Evolutionary conservation across 2,329 filamentous ascomycete species (phyloP).

Genomic region (Penicillium aurantiogriseum): DNA sequence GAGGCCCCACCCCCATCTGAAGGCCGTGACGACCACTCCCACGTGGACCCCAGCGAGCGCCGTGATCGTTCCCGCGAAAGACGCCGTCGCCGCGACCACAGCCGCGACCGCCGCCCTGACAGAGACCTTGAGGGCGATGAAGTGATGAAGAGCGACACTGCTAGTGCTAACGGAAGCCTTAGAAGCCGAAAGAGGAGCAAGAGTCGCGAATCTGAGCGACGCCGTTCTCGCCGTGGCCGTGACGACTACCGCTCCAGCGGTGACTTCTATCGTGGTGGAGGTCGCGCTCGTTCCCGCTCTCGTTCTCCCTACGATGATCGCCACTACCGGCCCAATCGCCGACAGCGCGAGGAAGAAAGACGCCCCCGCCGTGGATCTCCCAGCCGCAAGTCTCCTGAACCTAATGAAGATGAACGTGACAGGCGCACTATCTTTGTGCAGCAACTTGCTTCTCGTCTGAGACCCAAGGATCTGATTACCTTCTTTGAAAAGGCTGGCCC

Average conservation of each 20-base stretch:
- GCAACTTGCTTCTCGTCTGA: constrained; percentile 89
- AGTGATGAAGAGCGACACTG: constrained; percentile 67
- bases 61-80: constrained; percentile 57
- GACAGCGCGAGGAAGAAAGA: constrained; percentile 49
- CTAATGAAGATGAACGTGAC: constrained; percentile 94
- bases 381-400: constrained; percentile 58
- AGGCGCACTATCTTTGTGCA: constrained; percentile 97
- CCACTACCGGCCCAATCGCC: constrained; percentile 52
- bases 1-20: constrained; percentile 43
- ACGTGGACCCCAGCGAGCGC: constrained; percentile 53
- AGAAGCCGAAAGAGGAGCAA: constrained; percentile 78
- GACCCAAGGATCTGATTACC: constrained; percentile 85
- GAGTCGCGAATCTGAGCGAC: constrained; percentile 73
- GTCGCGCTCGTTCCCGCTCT: constrained; percentile 66
- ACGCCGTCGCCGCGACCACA: constrained; percentile 60
- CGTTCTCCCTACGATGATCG: constrained; percentile 66
- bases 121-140: constrained; percentile 58
- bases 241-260: constrained; percentile 57
- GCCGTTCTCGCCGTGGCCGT: constrained; percentile 68
- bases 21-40: constrained; percentile 59
- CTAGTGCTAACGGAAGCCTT: constrained; percentile 66
- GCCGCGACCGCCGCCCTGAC: constrained; percentile 52
- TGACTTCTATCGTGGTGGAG: constrained; percentile 68
- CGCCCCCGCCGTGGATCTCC: constrained; percentile 50
- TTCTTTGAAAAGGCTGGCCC: constrained; percentile 96